These are phyloP conservation scores for Lathyrus oleraceus DNA, from an alignment of 306 rosid species.

Conservation along the genomic window DNA sequence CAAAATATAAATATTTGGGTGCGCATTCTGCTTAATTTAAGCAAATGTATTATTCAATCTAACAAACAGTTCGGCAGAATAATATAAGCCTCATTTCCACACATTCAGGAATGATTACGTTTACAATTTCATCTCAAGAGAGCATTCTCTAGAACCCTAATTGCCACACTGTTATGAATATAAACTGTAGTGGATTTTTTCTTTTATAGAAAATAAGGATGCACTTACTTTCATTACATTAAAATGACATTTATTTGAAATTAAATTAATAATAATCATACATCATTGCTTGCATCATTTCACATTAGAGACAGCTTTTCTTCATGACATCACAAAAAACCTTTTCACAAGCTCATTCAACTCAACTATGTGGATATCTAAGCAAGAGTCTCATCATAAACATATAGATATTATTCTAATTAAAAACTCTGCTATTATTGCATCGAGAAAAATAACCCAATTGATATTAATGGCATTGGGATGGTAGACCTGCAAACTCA, in stretches of 20 bases:
- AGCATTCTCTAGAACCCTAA: neutral
- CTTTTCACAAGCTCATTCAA: slow-evolving; percentile 25
- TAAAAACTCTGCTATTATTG: slow-evolving; percentile 12
- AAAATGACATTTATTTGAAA: neutral
- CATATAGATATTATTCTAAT: slow-evolving; percentile 22
- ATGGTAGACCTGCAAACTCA: slow-evolving; percentile 16
- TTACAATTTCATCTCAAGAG: neutral
- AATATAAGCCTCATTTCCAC: neutral
- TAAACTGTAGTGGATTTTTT: neutral
- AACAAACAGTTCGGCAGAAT: slow-evolving; percentile 5
- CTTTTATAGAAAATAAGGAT: neutral
- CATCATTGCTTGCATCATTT: neutral
- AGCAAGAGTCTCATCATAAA: neutral
- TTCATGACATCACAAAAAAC: slow-evolving; percentile 4
- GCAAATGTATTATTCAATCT: slow-evolving; percentile 36
- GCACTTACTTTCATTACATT: neutral
- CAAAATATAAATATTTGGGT: slow-evolving; percentile 33
- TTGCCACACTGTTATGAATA: neutral
- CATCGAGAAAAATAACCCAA: slow-evolving; percentile 15
- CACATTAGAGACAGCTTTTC: neutral
- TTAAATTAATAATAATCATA: neutral
- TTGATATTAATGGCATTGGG: slow-evolving; percentile 19
- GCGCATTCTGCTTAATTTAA: slow-evolving; percentile 26
- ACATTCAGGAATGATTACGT: neutral
- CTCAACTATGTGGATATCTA: neutral